Evolutionary conservation across 202 grass and related monocot genomes (phyloP).

Genomic region (Elaeis oleifera): DNA sequence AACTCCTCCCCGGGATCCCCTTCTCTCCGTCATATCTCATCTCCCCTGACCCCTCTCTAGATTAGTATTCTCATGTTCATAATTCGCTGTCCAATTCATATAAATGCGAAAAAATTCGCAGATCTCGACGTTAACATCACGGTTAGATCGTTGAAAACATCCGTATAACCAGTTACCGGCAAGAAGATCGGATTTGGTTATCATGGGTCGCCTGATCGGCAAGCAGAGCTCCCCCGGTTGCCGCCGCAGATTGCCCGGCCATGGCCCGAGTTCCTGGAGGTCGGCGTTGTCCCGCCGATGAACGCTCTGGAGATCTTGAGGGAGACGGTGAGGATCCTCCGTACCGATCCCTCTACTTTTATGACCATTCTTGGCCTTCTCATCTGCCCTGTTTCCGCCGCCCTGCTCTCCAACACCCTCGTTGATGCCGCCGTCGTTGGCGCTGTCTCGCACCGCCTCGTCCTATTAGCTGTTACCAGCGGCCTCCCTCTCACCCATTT

Average conservation of each 20-base stretch:
- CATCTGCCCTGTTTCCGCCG: slow-evolving; percentile 74
- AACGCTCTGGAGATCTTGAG: slow-evolving; percentile 84
- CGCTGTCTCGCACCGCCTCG: slow-evolving; percentile 46
- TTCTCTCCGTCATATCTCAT: no score
- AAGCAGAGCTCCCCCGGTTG: neutral
- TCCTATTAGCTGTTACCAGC: slow-evolving; percentile 33
- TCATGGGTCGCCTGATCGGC: neutral
- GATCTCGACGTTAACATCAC: no score
- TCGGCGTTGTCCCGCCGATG: slow-evolving; percentile 40
- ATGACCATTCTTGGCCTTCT: slow-evolving; percentile 64
- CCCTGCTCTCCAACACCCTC: slow-evolving; percentile 60
- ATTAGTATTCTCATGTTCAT: neutral
- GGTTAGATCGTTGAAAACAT: no score
- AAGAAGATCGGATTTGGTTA: no score
- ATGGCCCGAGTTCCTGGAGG: slow-evolving; percentile 1
- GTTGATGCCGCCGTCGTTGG: slow-evolving; percentile 33
- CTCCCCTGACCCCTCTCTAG: no score
- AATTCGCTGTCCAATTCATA: no score
- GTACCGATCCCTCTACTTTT: slow-evolving; percentile 69
- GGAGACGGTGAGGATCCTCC: slow-evolving; percentile 90
- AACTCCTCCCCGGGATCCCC: slow-evolving; percentile 13
- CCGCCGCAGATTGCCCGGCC: neutral
- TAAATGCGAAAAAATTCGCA: no score
- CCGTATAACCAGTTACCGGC: no score
- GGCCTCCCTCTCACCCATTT: slow-evolving; percentile 66